A percentile compares a stretch with the other conserved stretches of the same genome.
phyloP scores from a whole-genome alignment of 2,329 filamentous ascomycete genomes.

The Fusarium poae region DNA sequence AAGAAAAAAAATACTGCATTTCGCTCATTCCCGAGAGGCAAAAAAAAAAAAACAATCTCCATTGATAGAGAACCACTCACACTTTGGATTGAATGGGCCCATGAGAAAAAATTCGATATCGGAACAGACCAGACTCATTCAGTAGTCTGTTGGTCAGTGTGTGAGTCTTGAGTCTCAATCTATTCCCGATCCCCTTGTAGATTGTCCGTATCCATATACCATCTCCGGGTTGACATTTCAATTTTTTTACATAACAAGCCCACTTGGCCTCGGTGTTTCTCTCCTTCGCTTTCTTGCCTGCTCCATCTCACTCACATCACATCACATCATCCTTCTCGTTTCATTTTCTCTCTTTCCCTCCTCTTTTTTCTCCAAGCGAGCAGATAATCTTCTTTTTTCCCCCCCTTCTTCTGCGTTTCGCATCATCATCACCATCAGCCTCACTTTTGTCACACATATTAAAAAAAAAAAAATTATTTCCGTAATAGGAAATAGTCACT shows the following conservation, averaged over 20 bases:
- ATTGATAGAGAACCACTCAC: slow-evolving; percentile 19
- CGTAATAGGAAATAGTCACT: neutral
- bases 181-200: slow-evolving; percentile 37
- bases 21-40: slow-evolving; percentile 35
- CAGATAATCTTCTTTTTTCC: neutral
- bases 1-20: neutral
- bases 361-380: slow-evolving; percentile 12
- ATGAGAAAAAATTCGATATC: too few relatives aligned
- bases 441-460: neutral
- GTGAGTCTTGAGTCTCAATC: too few relatives aligned
- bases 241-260: slow-evolving; percentile 50
- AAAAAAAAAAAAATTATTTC: neutral
- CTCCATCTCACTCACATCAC: slow-evolving; percentile 6
- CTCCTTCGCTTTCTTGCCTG: slow-evolving; percentile 3
- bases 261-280: slow-evolving; percentile 42
- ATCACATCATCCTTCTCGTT: slow-evolving; percentile 1
- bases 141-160: too few relatives aligned
- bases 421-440: slow-evolving; percentile 15
- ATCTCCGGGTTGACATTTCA: slow-evolving; percentile 29
- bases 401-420: neutral
- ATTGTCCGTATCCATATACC: slow-evolving; percentile 25
- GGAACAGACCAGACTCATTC: too few relatives aligned
- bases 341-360: neutral
- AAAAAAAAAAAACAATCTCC: neutral
- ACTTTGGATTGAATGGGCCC: too few relatives aligned